Evolutionary conservation across 208 protist species (phyloP).

Genomic region (Strigomonas galati): DNA sequence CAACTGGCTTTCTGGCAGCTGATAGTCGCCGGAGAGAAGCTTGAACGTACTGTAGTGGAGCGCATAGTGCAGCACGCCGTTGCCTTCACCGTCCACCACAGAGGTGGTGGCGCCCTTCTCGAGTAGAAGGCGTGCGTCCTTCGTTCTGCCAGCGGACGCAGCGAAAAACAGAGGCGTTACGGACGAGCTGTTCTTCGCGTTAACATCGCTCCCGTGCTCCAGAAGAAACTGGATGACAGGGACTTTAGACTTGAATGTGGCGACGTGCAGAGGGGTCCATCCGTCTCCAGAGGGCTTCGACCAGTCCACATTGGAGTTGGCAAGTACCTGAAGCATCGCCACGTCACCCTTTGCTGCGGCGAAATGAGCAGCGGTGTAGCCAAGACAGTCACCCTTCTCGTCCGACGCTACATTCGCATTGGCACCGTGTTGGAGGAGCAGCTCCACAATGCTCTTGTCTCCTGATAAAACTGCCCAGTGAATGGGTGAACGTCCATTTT

Average conservation of each 20-base stretch:
- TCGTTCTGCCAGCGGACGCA: slow-evolving; percentile 41
- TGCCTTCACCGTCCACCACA: slow-evolving; percentile 26
- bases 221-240: slow-evolving; percentile 33
- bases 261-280: slow-evolving; percentile 61
- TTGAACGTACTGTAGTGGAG: slow-evolving; percentile 56
- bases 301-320: slow-evolving; percentile 30
- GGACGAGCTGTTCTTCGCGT: slow-evolving; percentile 29
- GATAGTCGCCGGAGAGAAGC: slow-evolving; percentile 51
- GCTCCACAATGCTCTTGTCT: slow-evolving; percentile 22
- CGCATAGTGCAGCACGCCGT: slow-evolving; percentile 57
- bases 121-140: slow-evolving; percentile 44
- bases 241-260: slow-evolving; percentile 44
- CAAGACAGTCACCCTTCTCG: slow-evolving; percentile 31
- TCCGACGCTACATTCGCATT: slow-evolving; percentile 33
- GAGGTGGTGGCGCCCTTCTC: slow-evolving; percentile 28
- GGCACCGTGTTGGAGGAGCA: slow-evolving; percentile 38
- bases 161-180: slow-evolving; percentile 55
- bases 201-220: slow-evolving; percentile 43
- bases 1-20: slow-evolving; percentile 54
- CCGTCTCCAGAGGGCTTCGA: slow-evolving; percentile 32
- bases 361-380: slow-evolving; percentile 60
- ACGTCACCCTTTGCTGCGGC: slow-evolving; percentile 35
- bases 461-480: slow-evolving; percentile 33
- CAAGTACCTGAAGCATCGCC: slow-evolving; percentile 32
- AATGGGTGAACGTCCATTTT: slow-evolving; percentile 46